phyloP scores from a whole-genome alignment of 2,329 filamentous ascomycete species.

The Fusarium protoensiforme region DNA sequence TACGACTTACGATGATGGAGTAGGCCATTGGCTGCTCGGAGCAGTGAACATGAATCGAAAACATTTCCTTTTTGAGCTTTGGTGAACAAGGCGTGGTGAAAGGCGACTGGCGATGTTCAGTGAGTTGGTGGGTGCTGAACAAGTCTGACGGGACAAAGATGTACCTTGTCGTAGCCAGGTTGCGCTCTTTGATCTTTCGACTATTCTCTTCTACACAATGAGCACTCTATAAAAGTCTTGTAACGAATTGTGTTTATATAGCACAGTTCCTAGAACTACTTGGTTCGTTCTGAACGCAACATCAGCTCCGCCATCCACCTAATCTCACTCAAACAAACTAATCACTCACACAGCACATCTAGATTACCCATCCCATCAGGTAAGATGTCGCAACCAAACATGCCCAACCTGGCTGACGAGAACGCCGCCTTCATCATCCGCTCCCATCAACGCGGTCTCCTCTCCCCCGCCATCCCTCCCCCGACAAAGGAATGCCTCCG shows the following conservation, averaged over 20 bases:
- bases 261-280: background rate
- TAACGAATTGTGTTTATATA: background rate
- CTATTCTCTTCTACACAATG: too few species aligned
- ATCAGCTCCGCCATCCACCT: background rate
- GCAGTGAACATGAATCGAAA: background rate
- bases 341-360: background rate
- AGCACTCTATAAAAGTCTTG: background rate
- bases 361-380: background rate
- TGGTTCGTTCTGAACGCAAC: background rate
- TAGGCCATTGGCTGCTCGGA: background rate
- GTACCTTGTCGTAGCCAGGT: background rate
- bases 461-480: conserved; percentile 16
- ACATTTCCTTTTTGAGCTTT: background rate
- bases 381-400: background rate
- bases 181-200: background rate
- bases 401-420: background rate
- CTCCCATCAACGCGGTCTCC: conserved; percentile 11
- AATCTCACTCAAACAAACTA: background rate
- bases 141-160: background rate
- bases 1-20: conserved; percentile 21
- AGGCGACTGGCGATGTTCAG: background rate
- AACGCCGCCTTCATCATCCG: conserved; percentile 6
- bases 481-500: background rate
- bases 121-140: background rate
- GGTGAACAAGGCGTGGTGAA: background rate